Evolutionary conservation across 148 eudicot species (phyloP).

Genomic region (Linanthus parryae): DNA sequence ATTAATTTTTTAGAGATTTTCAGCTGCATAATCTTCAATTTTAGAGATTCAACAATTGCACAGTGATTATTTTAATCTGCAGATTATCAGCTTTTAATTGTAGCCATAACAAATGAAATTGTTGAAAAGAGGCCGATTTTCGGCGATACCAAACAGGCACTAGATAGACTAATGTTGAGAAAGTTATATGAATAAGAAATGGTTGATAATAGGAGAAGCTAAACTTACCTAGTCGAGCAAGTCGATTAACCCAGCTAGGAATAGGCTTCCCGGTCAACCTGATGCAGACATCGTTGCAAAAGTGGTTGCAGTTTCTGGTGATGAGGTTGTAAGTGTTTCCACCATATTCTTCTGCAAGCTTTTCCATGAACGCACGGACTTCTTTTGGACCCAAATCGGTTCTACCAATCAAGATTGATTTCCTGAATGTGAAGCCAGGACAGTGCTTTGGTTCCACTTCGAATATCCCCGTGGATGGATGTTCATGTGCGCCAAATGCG

Average conservation of each 20-base stretch:
- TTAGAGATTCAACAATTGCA: too few relatives aligned
- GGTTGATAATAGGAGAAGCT: too few relatives aligned
- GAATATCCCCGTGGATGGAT: conserved; percentile 65
- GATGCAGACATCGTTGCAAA: conserved; percentile 61
- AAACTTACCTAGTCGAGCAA: conserved; percentile 40
- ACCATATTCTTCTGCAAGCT: conserved; percentile 51
- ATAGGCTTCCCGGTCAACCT: conserved; percentile 58
- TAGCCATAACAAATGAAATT: too few relatives aligned
- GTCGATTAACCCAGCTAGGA: conserved; percentile 69
- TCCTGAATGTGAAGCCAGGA: conserved; percentile 77
- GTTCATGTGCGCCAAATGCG: conserved; percentile 84
- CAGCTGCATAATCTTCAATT: too few relatives aligned
- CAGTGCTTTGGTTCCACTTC: conserved; percentile 79
- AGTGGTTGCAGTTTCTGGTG: conserved; percentile 71
- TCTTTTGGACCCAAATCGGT: conserved; percentile 63
- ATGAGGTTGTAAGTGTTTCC: conserved; percentile 77
- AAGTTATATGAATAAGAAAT: too few relatives aligned
- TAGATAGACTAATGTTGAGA: too few relatives aligned
- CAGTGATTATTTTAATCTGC: too few relatives aligned
- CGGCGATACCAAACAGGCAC: too few relatives aligned
- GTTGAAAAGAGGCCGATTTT: too few relatives aligned
- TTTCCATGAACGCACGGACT: conserved; percentile 54
- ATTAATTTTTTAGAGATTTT: too few relatives aligned
- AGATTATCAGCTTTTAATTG: too few relatives aligned
- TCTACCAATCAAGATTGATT: conserved; percentile 76